phyloP scores from a whole-genome alignment of 305 asterid genomes.

The Withania somnifera region DNA sequence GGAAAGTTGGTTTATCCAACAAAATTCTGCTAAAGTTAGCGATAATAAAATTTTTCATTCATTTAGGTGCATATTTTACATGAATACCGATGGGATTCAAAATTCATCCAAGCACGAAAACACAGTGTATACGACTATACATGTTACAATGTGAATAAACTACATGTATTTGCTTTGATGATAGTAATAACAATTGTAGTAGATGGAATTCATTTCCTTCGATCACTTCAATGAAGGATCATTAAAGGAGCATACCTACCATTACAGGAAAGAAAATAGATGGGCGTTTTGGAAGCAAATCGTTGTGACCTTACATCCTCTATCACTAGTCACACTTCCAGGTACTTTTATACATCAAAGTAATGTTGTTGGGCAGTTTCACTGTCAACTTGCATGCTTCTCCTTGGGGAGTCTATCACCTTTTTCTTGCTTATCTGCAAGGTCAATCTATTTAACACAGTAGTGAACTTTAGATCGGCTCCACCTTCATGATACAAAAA shows the following conservation, averaged over 20 bases:
- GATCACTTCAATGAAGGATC: background rate
- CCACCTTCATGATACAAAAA: conserved; percentile 76
- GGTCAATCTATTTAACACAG: conserved; percentile 26
- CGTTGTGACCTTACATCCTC: background rate
- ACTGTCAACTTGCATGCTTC: conserved; percentile 75
- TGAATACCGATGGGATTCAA: background rate
- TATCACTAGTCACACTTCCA: background rate
- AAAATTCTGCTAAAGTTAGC: background rate
- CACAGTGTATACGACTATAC: background rate
- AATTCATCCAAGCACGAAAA: background rate
- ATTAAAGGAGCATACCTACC: background rate
- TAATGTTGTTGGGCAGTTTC: conserved; percentile 76
- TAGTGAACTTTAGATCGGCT: conserved; percentile 33
- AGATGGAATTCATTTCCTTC: background rate
- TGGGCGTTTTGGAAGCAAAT: background rate
- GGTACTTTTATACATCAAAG: conserved; percentile 10
- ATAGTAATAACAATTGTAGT: background rate
- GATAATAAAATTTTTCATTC: background rate
- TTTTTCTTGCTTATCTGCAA: conserved; percentile 47
- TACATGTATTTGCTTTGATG: background rate
- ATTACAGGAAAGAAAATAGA: background rate
- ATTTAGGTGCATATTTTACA: background rate
- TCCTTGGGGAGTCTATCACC: conserved; percentile 66
- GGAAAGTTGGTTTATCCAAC: background rate
- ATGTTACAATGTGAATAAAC: background rate